Evolutionary conservation across 352 stramenopile species (phyloP).

Genomic region (Globisporangium recalcitrans): DNA sequence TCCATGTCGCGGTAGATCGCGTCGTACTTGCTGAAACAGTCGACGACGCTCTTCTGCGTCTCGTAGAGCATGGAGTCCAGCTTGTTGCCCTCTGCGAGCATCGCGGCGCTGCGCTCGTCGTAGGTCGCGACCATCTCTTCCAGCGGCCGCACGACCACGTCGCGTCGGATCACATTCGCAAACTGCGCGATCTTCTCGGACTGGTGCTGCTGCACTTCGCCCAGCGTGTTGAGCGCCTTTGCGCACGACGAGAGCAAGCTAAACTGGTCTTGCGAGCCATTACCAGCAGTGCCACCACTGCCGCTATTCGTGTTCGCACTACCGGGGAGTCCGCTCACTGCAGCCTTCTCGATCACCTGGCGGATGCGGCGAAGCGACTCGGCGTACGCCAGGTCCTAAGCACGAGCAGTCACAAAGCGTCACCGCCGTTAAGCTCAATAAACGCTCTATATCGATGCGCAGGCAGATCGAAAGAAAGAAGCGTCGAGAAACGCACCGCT

Average conservation of each 20-base stretch:
- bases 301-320: not conserved
- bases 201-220: slow-evolving; percentile 72
- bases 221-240: slow-evolving; percentile 54
- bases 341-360: slow-evolving; percentile 39
- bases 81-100: slow-evolving; percentile 51
- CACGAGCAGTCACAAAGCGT: not conserved
- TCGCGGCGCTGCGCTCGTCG: slow-evolving; percentile 44
- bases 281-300: not conserved
- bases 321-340: not conserved
- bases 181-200: slow-evolving; percentile 75
- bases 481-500: slow-evolving; percentile 31
- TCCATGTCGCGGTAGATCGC: slow-evolving; percentile 61
- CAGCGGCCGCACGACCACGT: slow-evolving; percentile 60
- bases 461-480: too few relatives aligned
- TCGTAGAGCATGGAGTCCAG: slow-evolving; percentile 52
- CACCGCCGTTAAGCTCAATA: too few relatives aligned
- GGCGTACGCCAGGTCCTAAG: slow-evolving; percentile 69
- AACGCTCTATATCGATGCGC: too few relatives aligned
- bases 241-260: slow-evolving; percentile 40
- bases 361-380: slow-evolving; percentile 64
- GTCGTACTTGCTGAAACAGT: slow-evolving; percentile 55
- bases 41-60: slow-evolving; percentile 50
- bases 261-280: not conserved
- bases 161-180: slow-evolving; percentile 61
- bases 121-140: slow-evolving; percentile 70